Evolutionary conservation across 768 basidiomycete genomes (phyloP), one percentile per base, ranked within the genome.

Genomic region (Pleurotus platypus): DNA sequence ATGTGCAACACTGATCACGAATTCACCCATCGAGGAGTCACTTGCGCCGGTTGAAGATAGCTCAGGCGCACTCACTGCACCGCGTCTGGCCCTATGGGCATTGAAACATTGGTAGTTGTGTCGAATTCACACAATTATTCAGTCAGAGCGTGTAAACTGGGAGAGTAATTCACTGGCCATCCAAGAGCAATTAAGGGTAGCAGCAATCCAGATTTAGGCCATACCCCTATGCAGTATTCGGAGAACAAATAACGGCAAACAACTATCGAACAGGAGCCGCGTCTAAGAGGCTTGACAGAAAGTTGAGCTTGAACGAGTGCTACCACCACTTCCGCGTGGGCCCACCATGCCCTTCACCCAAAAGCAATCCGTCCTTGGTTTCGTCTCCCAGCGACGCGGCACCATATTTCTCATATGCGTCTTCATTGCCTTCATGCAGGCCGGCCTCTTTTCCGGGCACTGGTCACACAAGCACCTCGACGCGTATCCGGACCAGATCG

Each of bases 351-450:
- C 42, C 45, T 39, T 40, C 26, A 26, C 49, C 4, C 22, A 13
- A 46, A 48, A 55, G 46, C 15, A 45, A 15, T 35, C 43, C 20
- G n/a, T 49, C 26, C 24, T 30, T 7, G 55, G 46, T 42, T 59
- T 54, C 53, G 30, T 59, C 13, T 27, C 38, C 59, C 61, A 57
- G 27, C 56, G 58, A 4, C 70, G 70, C 20, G 72, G 71, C 53
- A 76, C 75, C 67, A 61, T 77, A 48, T 78, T 82, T 62, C 49
- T 81, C 4, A 64, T 62, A 22, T 71, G 67, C 60, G 69, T 78
- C 16, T 70, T 81, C 56, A 18, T 82, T 20, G 60, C 78, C 55
- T 84, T 84, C 61, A 73, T 81, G 72, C 73, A 78, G 16, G 72
- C 77, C 0, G 83, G 83, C 13, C 72, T 81, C 57, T 74, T 75